Evolutionary conservation across 805 yeast species (phyloP), one percentile per base, ranked within the genome.

Genomic region (Clavispora carvajalis): DNA sequence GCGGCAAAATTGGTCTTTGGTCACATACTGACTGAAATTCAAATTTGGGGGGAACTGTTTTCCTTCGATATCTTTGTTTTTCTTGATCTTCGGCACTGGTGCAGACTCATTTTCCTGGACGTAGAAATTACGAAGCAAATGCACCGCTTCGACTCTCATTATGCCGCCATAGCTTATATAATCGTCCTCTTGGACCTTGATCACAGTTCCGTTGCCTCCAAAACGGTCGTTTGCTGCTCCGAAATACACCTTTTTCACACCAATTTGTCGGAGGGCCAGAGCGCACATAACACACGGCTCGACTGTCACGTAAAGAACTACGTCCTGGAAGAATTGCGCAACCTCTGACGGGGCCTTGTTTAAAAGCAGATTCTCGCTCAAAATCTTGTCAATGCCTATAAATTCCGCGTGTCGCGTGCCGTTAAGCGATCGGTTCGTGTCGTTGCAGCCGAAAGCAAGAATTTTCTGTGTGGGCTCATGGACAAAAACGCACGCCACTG

Each of bases 241-340:
- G 54, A 87, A 93, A 34, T 80, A 80, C 1, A 91, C 96, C 30
- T 69, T 67, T 22, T 77, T 62, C 9, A 93, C 78, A 1, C 84
- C 82, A 34, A 90, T 59, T 52, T 93, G 99, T 43, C 90, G 73
- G 30, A 93, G 63, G 2, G 95, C 89, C 30, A 93, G 80, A 0
- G 96, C 98, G 66, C 99, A 93, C 99, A 93, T 93, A 7, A 93
- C 84, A 58, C 99, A 93, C 0, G 99, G 99, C 61, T 93, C 99
- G 0, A 93, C 97, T 0, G 98, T 89, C 19, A 93, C 99, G 59
- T 89, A 91, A 7, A 93, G 69, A 22, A 78, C 80, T 3, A 85
- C 69, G 19, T 80, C 75, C 28, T 60, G 53, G 52, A 87, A 77
- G 8, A 76, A 58, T 1, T 56, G 46, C 18, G 53, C 47, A 10